Base-by-base conservation (phyloP, 768 basidiomycete genomes). In the Mycena belliarum region DNA sequence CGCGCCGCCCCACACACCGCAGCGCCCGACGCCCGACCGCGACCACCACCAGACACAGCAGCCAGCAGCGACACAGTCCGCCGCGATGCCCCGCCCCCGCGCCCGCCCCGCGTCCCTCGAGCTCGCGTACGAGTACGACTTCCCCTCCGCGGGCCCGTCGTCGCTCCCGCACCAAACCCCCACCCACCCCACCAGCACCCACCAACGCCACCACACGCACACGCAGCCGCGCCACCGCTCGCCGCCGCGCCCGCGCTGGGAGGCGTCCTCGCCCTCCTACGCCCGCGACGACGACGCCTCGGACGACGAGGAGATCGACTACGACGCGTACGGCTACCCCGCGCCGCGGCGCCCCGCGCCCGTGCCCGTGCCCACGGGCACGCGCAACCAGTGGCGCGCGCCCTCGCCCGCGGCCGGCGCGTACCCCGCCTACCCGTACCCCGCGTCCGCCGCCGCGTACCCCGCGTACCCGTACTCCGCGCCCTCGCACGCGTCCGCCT, bases 111-210 rank as follows among this genome's bases (percentile, higher is more conserved):
- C 60, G 25, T 2, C 9, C 7, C 8, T 62, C 49, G 52, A 58
- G 45, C 51, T 63, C 57, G 46, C 52, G 57, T 63, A 63, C 61
- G 61, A 53, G 57, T 63, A 63, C 61, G 61, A 63, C 57, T 63
- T 63, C 32, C 61, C 61, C 29, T 52, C 55, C 23, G 61, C 59
- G 0, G 12, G 21, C 45, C 46, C 56, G 24, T 46, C 43, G 18
- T 23, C 43, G 16, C 41, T 50, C 40, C 32, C 42, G 41, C 16
- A 2, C 42, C 21, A 9, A 55, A 12, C 50, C 21, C 44, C 24
- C 28, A 18, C 45, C 14, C 45, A 7, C 5, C 16, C n/a, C 28
- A n/a, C 50, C 25, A n/a, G n/a, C n/a, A n/a, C n/a, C n/a, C n/a
- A n/a, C n/a, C n/a, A n/a, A n/a, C n/a, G n/a, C n/a, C n/a, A n/a